phyloP scores from a whole-genome alignment of 352 stramenopile genomes.

The Phytophthora colocasiae region DNA sequence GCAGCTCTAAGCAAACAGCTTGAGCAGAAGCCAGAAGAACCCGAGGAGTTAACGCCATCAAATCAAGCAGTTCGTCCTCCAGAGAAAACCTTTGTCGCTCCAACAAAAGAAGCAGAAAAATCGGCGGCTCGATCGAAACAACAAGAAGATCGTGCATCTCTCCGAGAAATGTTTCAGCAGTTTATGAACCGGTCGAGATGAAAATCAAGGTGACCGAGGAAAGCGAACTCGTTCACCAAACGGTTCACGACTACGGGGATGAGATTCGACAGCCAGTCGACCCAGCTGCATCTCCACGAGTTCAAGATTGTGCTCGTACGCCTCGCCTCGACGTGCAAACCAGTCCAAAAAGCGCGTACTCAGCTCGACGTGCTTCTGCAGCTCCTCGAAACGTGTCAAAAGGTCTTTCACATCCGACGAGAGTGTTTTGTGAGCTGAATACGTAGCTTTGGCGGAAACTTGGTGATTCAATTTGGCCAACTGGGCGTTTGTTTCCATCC shows the following conservation, averaged over 20 bases:
- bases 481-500: slow-evolving; percentile 21
- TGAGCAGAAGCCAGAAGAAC: slow-evolving; percentile 16
- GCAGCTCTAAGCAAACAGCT: slow-evolving; percentile 32
- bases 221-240: slow-evolving; percentile 60
- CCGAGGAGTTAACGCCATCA: slow-evolving; percentile 2
- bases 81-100: slow-evolving; percentile 20
- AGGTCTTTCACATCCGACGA: slow-evolving; percentile 23
- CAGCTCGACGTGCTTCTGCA: slow-evolving; percentile 56
- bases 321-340: slow-evolving; percentile 72
- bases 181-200: slow-evolving; percentile 27
- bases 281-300: slow-evolving; percentile 72
- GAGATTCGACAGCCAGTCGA: slow-evolving; percentile 46
- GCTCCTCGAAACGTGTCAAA: slow-evolving; percentile 27
- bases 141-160: slow-evolving; percentile 26
- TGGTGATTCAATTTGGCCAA: slow-evolving; percentile 22
- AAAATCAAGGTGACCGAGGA: slow-evolving; percentile 30
- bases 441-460: slow-evolving; percentile 26
- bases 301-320: slow-evolving; percentile 77
- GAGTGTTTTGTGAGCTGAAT: slow-evolving; percentile 22
- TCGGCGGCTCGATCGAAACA: slow-evolving; percentile 19
- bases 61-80: slow-evolving; percentile 14
- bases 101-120: slow-evolving; percentile 15
- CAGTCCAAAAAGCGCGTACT: slow-evolving; percentile 78
- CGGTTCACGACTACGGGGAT: slow-evolving; percentile 50
- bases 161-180: slow-evolving; percentile 36